phyloP scores from a whole-genome alignment of 768 basidiomycete species.

The Kwoniella sp. region DNA sequence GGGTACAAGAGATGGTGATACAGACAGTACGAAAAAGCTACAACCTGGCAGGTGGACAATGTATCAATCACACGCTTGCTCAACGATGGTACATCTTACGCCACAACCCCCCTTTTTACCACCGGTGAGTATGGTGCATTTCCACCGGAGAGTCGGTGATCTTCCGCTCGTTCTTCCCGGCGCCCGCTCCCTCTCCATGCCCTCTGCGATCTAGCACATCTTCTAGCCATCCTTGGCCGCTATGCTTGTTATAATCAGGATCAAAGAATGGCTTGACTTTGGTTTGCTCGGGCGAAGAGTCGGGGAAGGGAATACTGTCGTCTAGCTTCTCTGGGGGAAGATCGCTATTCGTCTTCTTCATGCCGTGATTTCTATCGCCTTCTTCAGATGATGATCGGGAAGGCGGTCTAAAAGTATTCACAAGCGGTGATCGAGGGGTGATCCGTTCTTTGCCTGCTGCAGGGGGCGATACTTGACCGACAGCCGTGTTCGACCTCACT shows the following conservation, averaged over 20 bases:
- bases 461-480: constrained; percentile 15
- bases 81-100: no score
- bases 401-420: constrained; percentile 9
- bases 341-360: not conserved
- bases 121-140: constrained; percentile 34
- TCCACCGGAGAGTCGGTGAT: constrained; percentile 34
- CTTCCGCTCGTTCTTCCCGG: constrained; percentile 10
- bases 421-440: constrained; percentile 16
- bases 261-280: not conserved
- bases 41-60: no score
- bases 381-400: constrained; percentile 6
- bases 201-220: not conserved
- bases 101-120: no score
- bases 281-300: not conserved
- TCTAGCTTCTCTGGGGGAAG: constrained; percentile 5
- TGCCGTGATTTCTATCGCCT: not conserved
- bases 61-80: no score
- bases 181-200: not conserved
- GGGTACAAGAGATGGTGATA: no score
- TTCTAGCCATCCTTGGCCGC: constrained; percentile 2
- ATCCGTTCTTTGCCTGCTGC: not conserved
- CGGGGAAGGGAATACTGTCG: not conserved
- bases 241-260: not conserved
- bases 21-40: no score
- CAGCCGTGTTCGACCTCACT: constrained; percentile 16